Percentiles rank a stretch among this genome's conserved stretches.
Conservation (phyloP, 228 moss, liverwort and hornwort species). For the Sphagnum magellanicum region DNA sequence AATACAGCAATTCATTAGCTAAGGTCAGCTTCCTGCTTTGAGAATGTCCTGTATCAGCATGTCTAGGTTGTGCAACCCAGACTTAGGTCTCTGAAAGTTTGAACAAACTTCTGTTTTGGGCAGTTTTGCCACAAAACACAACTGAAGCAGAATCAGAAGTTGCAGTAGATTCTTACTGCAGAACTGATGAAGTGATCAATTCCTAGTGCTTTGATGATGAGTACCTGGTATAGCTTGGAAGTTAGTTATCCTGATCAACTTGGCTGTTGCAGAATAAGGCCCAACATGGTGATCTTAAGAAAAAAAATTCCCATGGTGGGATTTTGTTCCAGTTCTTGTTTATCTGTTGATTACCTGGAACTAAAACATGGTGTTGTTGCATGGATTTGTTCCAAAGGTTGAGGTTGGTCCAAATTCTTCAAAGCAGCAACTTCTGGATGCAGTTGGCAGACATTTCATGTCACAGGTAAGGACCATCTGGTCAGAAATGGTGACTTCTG, state of each 20-base stretch:
- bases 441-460: constrained; percentile 58
- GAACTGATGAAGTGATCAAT: no score
- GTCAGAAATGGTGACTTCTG: background rate
- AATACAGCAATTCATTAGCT: background rate
- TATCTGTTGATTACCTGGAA: background rate
- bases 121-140: no score
- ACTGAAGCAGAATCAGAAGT: no score
- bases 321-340: background rate
- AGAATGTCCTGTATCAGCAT: no score
- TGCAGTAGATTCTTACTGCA: no score
- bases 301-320: background rate
- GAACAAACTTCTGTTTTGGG: no score
- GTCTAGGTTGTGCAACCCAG: no score
- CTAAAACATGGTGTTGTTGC: background rate
- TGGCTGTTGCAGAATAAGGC: background rate
- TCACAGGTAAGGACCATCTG: constrained; percentile 28
- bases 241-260: no score
- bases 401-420: constrained; percentile 68
- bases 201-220: no score
- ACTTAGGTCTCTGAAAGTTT: no score
- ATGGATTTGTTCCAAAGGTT: constrained; percentile 16
- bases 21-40: background rate
- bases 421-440: constrained; percentile 59
- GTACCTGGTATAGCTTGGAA: no score
- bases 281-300: background rate